A percentile compares a stretch with the other conserved stretches of the same genome.
Conservation (phyloP, 371 early-diverging fungal genomes). For the Saksenaea oblongispora region DNA sequence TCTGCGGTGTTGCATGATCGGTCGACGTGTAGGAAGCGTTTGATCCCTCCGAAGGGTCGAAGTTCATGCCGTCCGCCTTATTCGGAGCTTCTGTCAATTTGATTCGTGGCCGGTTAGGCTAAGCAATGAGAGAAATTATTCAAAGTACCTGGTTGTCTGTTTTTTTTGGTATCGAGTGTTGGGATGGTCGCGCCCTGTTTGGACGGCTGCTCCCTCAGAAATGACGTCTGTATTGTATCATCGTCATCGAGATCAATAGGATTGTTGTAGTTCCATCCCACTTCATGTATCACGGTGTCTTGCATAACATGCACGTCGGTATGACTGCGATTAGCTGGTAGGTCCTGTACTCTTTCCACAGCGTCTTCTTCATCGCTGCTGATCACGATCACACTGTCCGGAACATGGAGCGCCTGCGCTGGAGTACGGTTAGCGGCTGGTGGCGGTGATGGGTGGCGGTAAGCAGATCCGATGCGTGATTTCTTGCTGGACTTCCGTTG, state of each 20-base stretch:
- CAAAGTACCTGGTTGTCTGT: neutral
- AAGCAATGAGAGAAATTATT: too few species aligned
- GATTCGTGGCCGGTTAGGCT: too few species aligned
- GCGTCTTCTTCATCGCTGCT: slow-evolving; percentile 28
- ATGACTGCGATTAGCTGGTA: too few species aligned
- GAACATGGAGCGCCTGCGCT: neutral
- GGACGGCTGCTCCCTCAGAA: neutral
- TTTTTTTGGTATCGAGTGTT: neutral
- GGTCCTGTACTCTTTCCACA: neutral
- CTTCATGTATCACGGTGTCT: too few species aligned
- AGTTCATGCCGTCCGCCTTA: neutral
- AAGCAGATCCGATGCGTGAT: neutral
- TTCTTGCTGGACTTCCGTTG: neutral
- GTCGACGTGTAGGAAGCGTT: too few species aligned
- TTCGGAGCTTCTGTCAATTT: neutral
- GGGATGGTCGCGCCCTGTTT: neutral
- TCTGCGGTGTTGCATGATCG: too few species aligned
- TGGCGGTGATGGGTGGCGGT: neutral
- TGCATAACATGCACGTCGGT: too few species aligned
- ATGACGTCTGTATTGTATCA: neutral
- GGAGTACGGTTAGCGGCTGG: neutral
- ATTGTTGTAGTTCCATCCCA: neutral
- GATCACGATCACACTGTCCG: slow-evolving; percentile 15
- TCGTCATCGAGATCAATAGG: slow-evolving; percentile 14
- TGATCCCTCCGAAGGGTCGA: neutral